phyloP scores from a whole-genome alignment of 768 basidiomycete genomes.

The Austroboletus festivus region DNA sequence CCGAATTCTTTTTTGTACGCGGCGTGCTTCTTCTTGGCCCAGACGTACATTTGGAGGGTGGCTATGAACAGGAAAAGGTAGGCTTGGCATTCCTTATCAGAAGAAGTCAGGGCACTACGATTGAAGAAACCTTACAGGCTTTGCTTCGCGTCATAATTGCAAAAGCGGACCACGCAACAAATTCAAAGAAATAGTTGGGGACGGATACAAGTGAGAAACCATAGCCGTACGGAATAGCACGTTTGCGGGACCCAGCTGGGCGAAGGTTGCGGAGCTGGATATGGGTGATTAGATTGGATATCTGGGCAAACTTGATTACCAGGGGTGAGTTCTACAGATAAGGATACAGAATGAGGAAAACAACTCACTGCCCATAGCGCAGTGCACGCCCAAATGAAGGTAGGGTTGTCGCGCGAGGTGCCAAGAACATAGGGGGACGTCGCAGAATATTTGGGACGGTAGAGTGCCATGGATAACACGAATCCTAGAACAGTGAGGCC shows the following conservation, averaged over 20 bases:
- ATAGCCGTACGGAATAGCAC: constrained; percentile 89
- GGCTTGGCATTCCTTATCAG: constrained; percentile 37
- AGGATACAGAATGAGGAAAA: not conserved
- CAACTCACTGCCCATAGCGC: constrained; percentile 70
- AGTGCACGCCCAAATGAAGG: constrained; percentile 64
- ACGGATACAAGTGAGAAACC: constrained; percentile 85
- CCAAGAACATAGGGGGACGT: constrained; percentile 58
- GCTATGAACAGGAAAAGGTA: constrained; percentile 63
- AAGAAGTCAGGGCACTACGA: not conserved
- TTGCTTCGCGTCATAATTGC: constrained; percentile 74
- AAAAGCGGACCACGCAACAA: constrained; percentile 68
- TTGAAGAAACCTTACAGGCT: constrained; percentile 49
- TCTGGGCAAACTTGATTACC: constrained; percentile 63
- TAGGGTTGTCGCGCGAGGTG: constrained; percentile 60
- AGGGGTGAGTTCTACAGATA: not conserved
- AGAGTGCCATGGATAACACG: constrained; percentile 74
- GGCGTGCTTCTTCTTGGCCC: constrained; percentile 90
- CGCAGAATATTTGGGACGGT: constrained; percentile 74
- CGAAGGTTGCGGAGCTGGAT: constrained; percentile 80
- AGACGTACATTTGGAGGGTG: constrained; percentile 67
- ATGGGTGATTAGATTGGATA: constrained; percentile 84
- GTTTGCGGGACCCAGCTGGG: constrained; percentile 70
- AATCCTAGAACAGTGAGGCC: constrained; percentile 43
- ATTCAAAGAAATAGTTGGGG: constrained; percentile 96
- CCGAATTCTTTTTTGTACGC: constrained; percentile 94